Conservation (phyloP, 2,329 filamentous ascomycete genomes). For the Penicillium corylophilum region DNA sequence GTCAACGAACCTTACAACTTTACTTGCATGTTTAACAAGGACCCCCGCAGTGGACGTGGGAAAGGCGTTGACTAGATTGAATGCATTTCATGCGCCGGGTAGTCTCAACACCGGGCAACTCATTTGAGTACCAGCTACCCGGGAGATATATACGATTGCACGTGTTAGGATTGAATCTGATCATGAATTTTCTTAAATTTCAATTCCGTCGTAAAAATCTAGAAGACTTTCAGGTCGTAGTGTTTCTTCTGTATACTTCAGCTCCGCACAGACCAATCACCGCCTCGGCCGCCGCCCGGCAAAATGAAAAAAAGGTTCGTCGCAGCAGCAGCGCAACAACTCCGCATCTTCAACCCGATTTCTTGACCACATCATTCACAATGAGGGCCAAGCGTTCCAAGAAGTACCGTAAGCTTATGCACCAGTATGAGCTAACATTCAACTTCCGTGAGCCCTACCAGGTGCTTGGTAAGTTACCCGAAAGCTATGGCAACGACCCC, state of each 20-base stretch:
- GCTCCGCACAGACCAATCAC: background rate
- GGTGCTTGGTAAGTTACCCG: slow-evolving; percentile 62
- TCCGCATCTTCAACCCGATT: slow-evolving; percentile 9
- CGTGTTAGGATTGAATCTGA: background rate
- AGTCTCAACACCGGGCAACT: background rate
- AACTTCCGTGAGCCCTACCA: slow-evolving; percentile 94
- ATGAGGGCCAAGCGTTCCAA: slow-evolving; percentile 70
- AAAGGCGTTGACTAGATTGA: background rate
- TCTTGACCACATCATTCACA: slow-evolving; percentile 27
- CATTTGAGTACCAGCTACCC: background rate
- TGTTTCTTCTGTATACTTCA: background rate
- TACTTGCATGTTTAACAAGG: background rate
- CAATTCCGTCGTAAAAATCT: no score
- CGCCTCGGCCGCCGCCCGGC: slow-evolving; percentile 31
- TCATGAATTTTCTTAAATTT: background rate
- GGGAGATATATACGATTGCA: background rate
- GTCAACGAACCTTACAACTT: background rate
- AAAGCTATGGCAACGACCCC: slow-evolving; percentile 1
- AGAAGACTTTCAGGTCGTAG: background rate
- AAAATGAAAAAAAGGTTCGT: slow-evolving; percentile 40
- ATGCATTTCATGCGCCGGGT: background rate
- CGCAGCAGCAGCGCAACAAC: slow-evolving; percentile 10
- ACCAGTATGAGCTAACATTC: slow-evolving; percentile 82
- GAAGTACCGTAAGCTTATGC: slow-evolving; percentile 88
- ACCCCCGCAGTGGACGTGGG: background rate